These are phyloP conservation scores for Claviceps capensis DNA, from an alignment of 2,329 filamentous ascomycete genomes.

Conservation along the genomic window DNA sequence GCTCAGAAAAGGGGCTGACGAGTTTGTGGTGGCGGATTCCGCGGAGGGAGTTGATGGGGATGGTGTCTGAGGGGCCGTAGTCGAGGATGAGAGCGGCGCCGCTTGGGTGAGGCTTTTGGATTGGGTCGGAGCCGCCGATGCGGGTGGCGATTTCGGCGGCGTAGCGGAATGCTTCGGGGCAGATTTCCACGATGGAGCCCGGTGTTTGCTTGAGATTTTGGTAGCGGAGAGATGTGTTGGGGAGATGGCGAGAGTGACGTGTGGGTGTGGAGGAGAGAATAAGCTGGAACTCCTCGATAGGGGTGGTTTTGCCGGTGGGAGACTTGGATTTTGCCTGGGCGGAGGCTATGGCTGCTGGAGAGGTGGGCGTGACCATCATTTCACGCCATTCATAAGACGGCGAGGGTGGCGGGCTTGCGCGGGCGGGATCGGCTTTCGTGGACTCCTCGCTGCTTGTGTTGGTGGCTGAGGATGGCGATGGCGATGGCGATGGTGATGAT, in stretches of 20 bases:
- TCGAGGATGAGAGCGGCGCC: slow-evolving; percentile 93
- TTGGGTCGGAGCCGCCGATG: slow-evolving; percentile 55
- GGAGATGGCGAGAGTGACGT: slow-evolving; percentile 72
- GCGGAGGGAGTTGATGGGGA: slow-evolving; percentile 80
- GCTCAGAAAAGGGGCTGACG: slow-evolving; percentile 65
- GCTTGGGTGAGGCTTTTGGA: slow-evolving; percentile 47
- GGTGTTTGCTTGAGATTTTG: slow-evolving; percentile 53
- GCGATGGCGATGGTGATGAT: slow-evolving; percentile 12
- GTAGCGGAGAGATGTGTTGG: slow-evolving; percentile 69
- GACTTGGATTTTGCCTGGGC: slow-evolving; percentile 36
- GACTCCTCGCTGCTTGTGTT: neutral
- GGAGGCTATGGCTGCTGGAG: slow-evolving; percentile 37
- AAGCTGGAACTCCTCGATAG: slow-evolving; percentile 74
- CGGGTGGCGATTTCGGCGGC: slow-evolving; percentile 67
- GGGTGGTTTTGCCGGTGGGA: slow-evolving; percentile 26
- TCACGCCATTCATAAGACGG: slow-evolving; percentile 57
- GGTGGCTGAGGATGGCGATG: slow-evolving; percentile 11
- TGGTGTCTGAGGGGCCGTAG: slow-evolving; percentile 66
- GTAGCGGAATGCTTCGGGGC: slow-evolving; percentile 73
- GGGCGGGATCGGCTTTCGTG: neutral
- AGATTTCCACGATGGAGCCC: slow-evolving; percentile 73
- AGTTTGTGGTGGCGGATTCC: slow-evolving; percentile 68
- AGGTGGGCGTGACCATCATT: slow-evolving; percentile 59
- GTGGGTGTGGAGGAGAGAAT: slow-evolving; percentile 63
- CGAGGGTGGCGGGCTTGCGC: neutral